Conservation (phyloP, 352 stramenopile species). For the Phytopythium delawarense region DNA sequence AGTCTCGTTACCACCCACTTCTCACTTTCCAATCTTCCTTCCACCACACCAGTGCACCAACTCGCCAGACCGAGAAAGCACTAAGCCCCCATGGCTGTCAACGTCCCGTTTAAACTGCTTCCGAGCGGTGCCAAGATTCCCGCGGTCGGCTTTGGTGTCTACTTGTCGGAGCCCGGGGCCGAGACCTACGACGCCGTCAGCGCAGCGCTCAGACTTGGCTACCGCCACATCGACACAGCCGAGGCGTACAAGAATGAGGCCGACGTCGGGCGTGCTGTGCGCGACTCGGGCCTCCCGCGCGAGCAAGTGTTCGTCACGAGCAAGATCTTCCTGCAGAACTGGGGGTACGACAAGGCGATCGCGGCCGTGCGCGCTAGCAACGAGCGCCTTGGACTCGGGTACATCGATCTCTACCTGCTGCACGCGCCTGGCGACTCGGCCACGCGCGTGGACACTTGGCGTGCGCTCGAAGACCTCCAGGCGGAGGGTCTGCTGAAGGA, state of each 20-base stretch:
- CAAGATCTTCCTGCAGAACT: slow-evolving; percentile 59
- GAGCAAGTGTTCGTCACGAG: slow-evolving; percentile 82
- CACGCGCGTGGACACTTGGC: slow-evolving; percentile 38
- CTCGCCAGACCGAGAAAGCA: no score
- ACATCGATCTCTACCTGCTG: neutral
- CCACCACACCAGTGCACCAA: no score
- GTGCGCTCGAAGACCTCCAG: slow-evolving; percentile 42
- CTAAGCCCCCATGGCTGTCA: no score
- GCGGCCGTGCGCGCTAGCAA: neutral
- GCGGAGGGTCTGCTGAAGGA: slow-evolving; percentile 52
- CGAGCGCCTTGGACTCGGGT: neutral
- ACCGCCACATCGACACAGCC: slow-evolving; percentile 87
- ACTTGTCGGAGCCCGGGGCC: neutral
- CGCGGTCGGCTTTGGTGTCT: neutral
- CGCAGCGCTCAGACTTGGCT: slow-evolving; percentile 58
- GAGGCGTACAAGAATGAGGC: slow-evolving; percentile 83
- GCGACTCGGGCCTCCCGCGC: slow-evolving; percentile 64
- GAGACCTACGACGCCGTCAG: slow-evolving; percentile 35
- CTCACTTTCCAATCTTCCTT: no score
- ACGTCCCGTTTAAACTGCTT: no score
- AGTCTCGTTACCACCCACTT: no score
- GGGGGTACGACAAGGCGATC: slow-evolving; percentile 73
- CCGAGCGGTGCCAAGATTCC: neutral
- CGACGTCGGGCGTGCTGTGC: slow-evolving; percentile 65
- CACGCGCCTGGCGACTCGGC: slow-evolving; percentile 40